Evolutionary conservation across 495 filamentous ascomycete species (phyloP).

Genomic region (Amniculicola lignicola): DNA sequence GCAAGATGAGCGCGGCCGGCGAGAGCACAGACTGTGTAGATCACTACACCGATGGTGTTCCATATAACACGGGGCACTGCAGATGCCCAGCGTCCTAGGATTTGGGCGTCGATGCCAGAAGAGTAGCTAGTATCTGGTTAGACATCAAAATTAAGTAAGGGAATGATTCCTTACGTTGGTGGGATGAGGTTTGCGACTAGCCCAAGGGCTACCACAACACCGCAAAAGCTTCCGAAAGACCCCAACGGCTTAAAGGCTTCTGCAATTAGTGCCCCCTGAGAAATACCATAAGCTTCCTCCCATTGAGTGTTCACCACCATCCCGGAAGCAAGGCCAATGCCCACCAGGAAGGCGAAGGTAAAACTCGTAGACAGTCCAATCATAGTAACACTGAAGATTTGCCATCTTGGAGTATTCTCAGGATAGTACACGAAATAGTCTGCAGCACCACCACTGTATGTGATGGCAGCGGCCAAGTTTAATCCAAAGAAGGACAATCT

Average conservation of each 20-base stretch:
- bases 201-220: conserved; percentile 66
- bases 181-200: conserved; percentile 69
- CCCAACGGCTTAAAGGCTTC: conserved; percentile 61
- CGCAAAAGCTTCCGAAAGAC: conserved; percentile 69
- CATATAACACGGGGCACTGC: conserved; percentile 51
- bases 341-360: conserved; percentile 61
- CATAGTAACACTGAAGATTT: conserved; percentile 43
- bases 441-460: conserved; percentile 57
- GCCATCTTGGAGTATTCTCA: conserved; percentile 47
- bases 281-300: conserved; percentile 46
- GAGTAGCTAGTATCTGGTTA: conserved; percentile 44
- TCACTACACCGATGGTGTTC: conserved; percentile 49
- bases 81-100: conserved; percentile 48
- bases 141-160: background rate
- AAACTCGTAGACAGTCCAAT: conserved; percentile 52
- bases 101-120: conserved; percentile 61
- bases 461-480: conserved; percentile 61
- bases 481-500: conserved; percentile 67
- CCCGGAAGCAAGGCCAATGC: conserved; percentile 66
- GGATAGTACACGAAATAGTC: conserved; percentile 69
- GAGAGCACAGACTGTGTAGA: conserved; percentile 56
- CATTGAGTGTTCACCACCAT: conserved; percentile 39
- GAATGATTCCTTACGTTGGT: conserved; percentile 49
- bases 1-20: conserved; percentile 53
- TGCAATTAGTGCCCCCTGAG: conserved; percentile 65